Conservation (phyloP, 805 yeast species). For the Nakazawaea wickerhamii region DNA sequence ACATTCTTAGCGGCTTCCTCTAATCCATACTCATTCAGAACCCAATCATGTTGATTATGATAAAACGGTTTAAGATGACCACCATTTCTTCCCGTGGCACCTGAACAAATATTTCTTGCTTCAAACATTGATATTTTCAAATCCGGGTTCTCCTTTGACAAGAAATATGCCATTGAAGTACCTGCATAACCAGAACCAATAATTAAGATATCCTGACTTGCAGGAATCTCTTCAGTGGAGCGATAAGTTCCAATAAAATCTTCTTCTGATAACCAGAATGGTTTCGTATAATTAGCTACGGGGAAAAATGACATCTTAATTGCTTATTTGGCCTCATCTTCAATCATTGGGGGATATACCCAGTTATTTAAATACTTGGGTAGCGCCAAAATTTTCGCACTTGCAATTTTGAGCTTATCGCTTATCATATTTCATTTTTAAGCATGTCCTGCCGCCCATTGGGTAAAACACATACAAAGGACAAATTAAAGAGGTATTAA, state of each 20-base stretch:
- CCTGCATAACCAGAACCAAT: conserved; percentile 47
- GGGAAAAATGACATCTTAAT: conserved; percentile 15
- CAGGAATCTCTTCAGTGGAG: conserved; percentile 26
- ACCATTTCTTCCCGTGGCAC: conserved; percentile 41
- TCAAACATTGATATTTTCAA: conserved; percentile 27
- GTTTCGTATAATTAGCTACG: conserved; percentile 16
- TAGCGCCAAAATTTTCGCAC: too few species aligned
- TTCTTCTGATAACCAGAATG: conserved; percentile 21
- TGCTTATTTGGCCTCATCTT: too few species aligned
- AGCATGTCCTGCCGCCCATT: conserved; percentile 1
- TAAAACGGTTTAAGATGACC: conserved; percentile 37
- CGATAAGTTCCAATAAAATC: conserved; percentile 19
- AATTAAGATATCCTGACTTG: conserved; percentile 31
- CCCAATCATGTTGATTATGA: conserved; percentile 13
- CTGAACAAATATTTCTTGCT: conserved; percentile 34
- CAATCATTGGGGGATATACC: too few species aligned
- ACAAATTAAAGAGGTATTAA: too few species aligned
- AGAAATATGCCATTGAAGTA: conserved; percentile 31
- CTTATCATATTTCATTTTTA: too few species aligned
- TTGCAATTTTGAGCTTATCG: not conserved
- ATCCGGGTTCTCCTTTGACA: conserved; percentile 23
- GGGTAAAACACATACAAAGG: too few species aligned
- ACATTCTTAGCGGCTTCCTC: conserved; percentile 26
- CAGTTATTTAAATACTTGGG: too few species aligned
- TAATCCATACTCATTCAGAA: conserved; percentile 15